Evolutionary conservation across 202 grass and related monocot genomes (phyloP).

Genomic region (Sporobolus alterniflorus): DNA sequence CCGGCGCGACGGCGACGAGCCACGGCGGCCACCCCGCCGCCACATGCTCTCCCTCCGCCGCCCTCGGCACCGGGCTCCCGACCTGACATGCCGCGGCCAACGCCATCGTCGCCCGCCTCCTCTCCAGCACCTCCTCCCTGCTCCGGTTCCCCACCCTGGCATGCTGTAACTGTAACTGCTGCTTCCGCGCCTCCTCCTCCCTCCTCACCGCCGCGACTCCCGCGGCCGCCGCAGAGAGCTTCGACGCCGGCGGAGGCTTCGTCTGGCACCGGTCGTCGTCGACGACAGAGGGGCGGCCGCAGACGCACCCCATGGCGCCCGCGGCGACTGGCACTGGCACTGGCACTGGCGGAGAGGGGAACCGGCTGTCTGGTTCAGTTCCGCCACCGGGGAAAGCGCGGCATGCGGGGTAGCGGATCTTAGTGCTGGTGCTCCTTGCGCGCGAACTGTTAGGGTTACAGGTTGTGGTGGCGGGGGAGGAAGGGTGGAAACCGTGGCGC

Average conservation of each 20-base stretch:
- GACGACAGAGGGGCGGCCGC: slow-evolving; percentile 61
- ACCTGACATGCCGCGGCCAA: slow-evolving; percentile 60
- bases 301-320: slow-evolving; percentile 84
- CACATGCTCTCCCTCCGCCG: slow-evolving; percentile 78
- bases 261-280: slow-evolving; percentile 47
- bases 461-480: slow-evolving; percentile 5
- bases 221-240: slow-evolving; percentile 28
- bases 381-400: background rate
- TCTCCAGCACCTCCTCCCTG: slow-evolving; percentile 62
- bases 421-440: background rate
- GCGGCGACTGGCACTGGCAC: background rate
- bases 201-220: slow-evolving; percentile 41
- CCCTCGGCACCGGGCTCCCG: slow-evolving; percentile 67
- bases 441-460: slow-evolving; percentile 32
- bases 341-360: background rate
- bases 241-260: slow-evolving; percentile 12
- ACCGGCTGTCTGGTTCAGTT: slow-evolving; percentile 6
- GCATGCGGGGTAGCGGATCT: slow-evolving; percentile 42
- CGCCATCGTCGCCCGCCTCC: slow-evolving; percentile 59
- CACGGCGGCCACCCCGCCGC: slow-evolving; percentile 91
- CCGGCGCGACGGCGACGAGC: slow-evolving; percentile 80
- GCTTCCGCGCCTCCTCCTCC: slow-evolving; percentile 47
- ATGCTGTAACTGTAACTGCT: slow-evolving; percentile 5
- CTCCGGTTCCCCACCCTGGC: slow-evolving; percentile 33
- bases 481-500: slow-evolving; percentile 18